Base-by-base conservation (phyloP, 192 early-diverging fungal species). In the Endogone sp. region DNA sequence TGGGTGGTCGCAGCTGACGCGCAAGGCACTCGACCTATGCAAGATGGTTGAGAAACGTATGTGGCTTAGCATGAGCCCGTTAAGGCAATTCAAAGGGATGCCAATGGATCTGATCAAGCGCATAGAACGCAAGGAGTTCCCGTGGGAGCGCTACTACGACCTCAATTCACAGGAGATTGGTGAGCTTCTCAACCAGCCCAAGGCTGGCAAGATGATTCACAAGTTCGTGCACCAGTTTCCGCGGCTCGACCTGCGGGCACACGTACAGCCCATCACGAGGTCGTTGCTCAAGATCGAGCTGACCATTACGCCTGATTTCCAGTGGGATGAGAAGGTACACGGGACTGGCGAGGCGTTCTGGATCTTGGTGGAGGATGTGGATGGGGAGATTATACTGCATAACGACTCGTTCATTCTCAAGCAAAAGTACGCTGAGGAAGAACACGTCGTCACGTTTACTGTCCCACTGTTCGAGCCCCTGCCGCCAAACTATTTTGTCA, bases 1-100 rank as follows among this genome's bases (percentile, higher is more conserved):
- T 21, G 94, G 95, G 22, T 99, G 98, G 98, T 72, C 95, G 8
- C 94, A 94, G 66, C 79, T 98, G 21, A 89, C 96, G 13, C 89
- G 88, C 57, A 91, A 91, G 56, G 89, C 93, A 9, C 84, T 99
- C 49, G 93, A 94, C 79, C 81, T 96, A 59, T 98, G 96, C 85
- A 97, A 98, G 77, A 96, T 96, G 93, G 96, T 98, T 0, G 97
- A 99, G 70, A 93, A 91, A 73, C 84, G 91, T 26, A 92, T 92
- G 81, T 99, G 98, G 98, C 73, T 94, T 56, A 90, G 92, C 3
- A 98, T 98, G 96, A 91, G 89, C 62, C 98, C 98, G 20, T 80
- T 99, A 55, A 91, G 98, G 23, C 98, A 99, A 80, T 92, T 98
- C 75, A 88, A 85, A 67, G 76, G 74, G 10, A 84, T 93, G 66